These are phyloP conservation scores for Solanum hybrid DNA, from an alignment of 305 asterid genomes.

Conservation along the genomic window DNA sequence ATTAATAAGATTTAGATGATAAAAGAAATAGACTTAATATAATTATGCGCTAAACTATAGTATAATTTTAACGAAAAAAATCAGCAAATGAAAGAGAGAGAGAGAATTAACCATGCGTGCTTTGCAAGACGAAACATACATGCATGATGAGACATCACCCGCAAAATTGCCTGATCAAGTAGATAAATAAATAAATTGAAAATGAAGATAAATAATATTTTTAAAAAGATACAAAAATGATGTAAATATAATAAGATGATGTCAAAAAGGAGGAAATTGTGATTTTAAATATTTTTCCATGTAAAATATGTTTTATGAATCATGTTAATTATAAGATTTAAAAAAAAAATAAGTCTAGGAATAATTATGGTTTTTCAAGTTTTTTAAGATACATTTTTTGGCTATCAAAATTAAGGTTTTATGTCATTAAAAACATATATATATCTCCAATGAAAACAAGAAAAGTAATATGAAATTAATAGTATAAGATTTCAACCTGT, in stretches of 20 bases:
- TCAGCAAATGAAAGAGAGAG: background rate
- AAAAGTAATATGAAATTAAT: background rate
- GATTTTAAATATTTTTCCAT: too few relatives aligned
- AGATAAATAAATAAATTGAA: background rate
- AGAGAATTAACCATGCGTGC: background rate
- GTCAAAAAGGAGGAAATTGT: too few relatives aligned
- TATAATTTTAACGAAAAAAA: background rate
- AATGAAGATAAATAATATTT: too few relatives aligned
- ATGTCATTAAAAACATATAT: too few relatives aligned
- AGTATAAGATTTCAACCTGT: background rate
- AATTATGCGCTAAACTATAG: background rate
- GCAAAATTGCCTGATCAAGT: background rate
- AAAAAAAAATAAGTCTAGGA: too few relatives aligned
- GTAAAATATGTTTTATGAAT: too few relatives aligned
- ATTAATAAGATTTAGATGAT: background rate
- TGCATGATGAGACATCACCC: background rate
- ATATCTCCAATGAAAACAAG: background rate
- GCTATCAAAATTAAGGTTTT: too few relatives aligned
- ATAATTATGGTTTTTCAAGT: too few relatives aligned
- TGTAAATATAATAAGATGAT: too few relatives aligned
- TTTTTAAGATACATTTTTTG: too few relatives aligned
- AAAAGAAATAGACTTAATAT: background rate
- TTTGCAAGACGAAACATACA: background rate
- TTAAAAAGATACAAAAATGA: background rate
- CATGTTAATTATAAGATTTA: too few relatives aligned